Evolutionary conservation across 2,329 filamentous ascomycete genomes (phyloP).

Genomic region (Mycosphaerella sp.): DNA sequence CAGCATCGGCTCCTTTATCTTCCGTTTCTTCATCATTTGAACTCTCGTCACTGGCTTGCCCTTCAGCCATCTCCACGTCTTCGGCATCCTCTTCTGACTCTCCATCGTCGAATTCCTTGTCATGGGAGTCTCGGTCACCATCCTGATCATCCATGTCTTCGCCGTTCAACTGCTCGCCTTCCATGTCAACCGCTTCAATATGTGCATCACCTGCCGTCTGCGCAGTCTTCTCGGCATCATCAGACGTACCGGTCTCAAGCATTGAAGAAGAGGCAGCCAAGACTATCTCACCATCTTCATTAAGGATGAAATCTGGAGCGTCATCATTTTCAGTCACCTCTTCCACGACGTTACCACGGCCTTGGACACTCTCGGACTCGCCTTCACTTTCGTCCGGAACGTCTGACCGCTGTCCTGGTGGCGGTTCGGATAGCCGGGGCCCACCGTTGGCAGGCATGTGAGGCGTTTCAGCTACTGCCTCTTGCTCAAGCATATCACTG

Average conservation of each 20-base stretch:
- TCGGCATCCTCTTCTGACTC: background rate
- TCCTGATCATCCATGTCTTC: background rate
- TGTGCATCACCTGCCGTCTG: background rate
- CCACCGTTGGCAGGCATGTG: too few species aligned
- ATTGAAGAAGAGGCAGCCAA: background rate
- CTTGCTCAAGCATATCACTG: background rate
- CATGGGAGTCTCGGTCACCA: background rate
- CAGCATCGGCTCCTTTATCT: too few species aligned
- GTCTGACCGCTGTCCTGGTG: too few species aligned
- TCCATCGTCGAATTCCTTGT: background rate
- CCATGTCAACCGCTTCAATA: background rate
- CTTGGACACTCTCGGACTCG: too few species aligned
- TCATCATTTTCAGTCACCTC: background rate
- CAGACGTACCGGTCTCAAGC: background rate
- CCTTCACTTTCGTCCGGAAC: too few species aligned
- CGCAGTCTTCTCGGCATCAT: background rate
- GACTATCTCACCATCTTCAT: constrained; percentile 3
- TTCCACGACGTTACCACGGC: background rate
- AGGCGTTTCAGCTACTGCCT: background rate
- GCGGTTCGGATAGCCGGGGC: too few species aligned
- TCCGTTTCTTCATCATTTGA: too few species aligned
- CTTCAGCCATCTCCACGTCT: too few species aligned
- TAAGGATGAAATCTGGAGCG: background rate
- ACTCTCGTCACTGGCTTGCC: too few species aligned
- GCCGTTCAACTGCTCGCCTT: background rate